phyloP scores from a whole-genome alignment of 352 stramenopile genomes.

The Phytopythium vexans region DNA sequence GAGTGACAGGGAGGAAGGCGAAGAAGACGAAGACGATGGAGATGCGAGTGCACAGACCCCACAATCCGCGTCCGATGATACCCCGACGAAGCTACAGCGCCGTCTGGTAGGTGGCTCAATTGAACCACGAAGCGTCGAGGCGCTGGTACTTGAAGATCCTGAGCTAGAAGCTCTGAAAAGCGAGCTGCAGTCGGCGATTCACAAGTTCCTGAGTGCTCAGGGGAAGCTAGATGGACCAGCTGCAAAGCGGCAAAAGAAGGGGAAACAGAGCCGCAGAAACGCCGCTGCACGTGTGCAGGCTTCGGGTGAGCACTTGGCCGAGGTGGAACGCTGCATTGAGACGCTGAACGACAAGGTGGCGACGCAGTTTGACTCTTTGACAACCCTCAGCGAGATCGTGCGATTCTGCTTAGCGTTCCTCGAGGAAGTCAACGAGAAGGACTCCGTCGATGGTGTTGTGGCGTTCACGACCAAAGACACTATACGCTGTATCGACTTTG shows the following conservation, averaged over 20 bases:
- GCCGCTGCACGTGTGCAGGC: constrained; percentile 1
- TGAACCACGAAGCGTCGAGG: constrained; percentile 12
- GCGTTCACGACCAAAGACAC: constrained; percentile 35
- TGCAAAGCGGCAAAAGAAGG: constrained; percentile 66
- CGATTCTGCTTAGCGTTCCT: constrained; percentile 40
- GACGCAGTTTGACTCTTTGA: constrained; percentile 21
- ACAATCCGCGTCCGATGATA: constrained; percentile 5
- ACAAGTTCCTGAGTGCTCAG: constrained; percentile 25
- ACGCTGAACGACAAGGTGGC: constrained; percentile 36
- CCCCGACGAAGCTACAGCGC: constrained; percentile 6
- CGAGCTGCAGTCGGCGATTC: constrained; percentile 32
- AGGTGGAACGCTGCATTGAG: constrained; percentile 35
- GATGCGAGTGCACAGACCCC: constrained; percentile 1
- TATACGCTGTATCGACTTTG: constrained; percentile 21
- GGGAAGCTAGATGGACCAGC: constrained; percentile 20
- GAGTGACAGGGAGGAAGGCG: constrained; percentile 7
- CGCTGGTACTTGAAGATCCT: constrained; percentile 23
- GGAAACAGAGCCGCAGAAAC: constrained; percentile 36
- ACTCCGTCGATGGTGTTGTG: constrained; percentile 14
- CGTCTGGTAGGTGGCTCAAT: neutral
- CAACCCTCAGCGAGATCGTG: constrained; percentile 36
- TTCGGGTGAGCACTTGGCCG: constrained; percentile 4
- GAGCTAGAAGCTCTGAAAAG: constrained; percentile 42
- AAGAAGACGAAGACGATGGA: constrained; percentile 16
- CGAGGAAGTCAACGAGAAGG: constrained; percentile 34